These are phyloP conservation scores for Russula sp. DNA, from an alignment of 768 basidiomycete genomes.

Conservation along the genomic window DNA sequence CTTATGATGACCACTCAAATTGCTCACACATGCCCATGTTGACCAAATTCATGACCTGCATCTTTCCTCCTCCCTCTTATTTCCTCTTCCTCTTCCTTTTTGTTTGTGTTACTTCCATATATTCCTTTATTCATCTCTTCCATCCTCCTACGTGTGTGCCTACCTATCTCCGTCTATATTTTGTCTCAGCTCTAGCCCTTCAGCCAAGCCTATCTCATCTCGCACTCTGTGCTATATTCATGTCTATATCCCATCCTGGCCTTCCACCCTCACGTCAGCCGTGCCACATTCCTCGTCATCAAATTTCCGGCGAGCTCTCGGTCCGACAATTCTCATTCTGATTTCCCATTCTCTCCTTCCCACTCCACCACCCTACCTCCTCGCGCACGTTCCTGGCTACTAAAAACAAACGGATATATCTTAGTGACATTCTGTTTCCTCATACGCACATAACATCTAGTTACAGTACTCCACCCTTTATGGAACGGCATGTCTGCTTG, in stretches of 20 bases:
- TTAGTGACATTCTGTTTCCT: not conserved
- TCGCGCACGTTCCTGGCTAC: not conserved
- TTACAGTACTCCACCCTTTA: not conserved
- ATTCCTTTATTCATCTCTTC: not conserved
- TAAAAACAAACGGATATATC: slow-evolving; percentile 13
- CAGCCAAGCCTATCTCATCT: slow-evolving; percentile 19
- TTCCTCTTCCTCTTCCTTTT: not conserved
- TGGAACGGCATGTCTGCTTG: not conserved
- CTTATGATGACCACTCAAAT: slow-evolving; percentile 25
- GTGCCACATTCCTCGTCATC: not conserved
- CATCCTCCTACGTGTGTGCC: not conserved
- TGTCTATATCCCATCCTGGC: slow-evolving; percentile 15
- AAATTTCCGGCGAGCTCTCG: not conserved
- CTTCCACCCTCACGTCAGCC: slow-evolving; percentile 5
- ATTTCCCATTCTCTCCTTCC: not conserved
- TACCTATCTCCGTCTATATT: slow-evolving; percentile 22
- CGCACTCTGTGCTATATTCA: slow-evolving; percentile 19
- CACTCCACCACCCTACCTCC: slow-evolving; percentile 1
- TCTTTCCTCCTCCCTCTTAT: slow-evolving; percentile 18
- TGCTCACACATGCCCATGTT: slow-evolving; percentile 19
- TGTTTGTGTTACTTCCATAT: not conserved
- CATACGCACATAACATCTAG: slow-evolving; percentile 9
- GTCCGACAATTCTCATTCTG: not conserved
- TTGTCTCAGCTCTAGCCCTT: slow-evolving; percentile 22
- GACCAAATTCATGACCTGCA: slow-evolving; percentile 19